A percentile compares a stretch with the other conserved stretches of the same genome.
These are phyloP conservation scores for Sisymbrium irio DNA, from an alignment of 345 rosid species.

Conservation along the genomic window DNA sequence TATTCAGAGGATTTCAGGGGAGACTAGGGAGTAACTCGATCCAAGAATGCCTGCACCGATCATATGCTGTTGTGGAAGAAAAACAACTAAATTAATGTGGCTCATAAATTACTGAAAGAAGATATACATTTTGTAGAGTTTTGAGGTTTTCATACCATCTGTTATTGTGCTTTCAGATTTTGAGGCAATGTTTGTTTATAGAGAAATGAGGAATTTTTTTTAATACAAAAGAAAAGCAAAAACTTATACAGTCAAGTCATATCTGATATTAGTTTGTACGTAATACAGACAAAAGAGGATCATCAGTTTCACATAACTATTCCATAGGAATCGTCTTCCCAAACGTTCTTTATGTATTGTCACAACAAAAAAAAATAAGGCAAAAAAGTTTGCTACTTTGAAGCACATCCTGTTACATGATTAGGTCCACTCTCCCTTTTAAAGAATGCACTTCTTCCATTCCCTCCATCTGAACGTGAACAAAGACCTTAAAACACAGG, in stretches of 20 bases:
- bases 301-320: background rate
- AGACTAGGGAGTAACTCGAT: slow-evolving; percentile 85
- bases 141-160: background rate
- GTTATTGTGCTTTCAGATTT: background rate
- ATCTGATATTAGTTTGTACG: background rate
- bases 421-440: slow-evolving; percentile 58
- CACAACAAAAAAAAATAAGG: slow-evolving; percentile 25
- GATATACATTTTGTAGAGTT: background rate
- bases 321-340: slow-evolving; percentile 13
- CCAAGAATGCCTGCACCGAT: slow-evolving; percentile 81
- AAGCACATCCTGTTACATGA: slow-evolving; percentile 39
- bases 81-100: slow-evolving; percentile 22
- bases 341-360: slow-evolving; percentile 7
- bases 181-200: background rate
- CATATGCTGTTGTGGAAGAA: slow-evolving; percentile 77
- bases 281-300: background rate
- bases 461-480: slow-evolving; percentile 40
- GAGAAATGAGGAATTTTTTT: background rate
- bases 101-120: background rate
- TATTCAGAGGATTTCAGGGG: slow-evolving; percentile 64
- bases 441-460: slow-evolving; percentile 46
- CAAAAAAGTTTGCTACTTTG: slow-evolving; percentile 17
- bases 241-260: background rate
- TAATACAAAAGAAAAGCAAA: background rate
- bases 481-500: slow-evolving; percentile 19